Evolutionary conservation across 176 grass and related monocot genomes (phyloP).

Genomic region (Paspalum notatum): DNA sequence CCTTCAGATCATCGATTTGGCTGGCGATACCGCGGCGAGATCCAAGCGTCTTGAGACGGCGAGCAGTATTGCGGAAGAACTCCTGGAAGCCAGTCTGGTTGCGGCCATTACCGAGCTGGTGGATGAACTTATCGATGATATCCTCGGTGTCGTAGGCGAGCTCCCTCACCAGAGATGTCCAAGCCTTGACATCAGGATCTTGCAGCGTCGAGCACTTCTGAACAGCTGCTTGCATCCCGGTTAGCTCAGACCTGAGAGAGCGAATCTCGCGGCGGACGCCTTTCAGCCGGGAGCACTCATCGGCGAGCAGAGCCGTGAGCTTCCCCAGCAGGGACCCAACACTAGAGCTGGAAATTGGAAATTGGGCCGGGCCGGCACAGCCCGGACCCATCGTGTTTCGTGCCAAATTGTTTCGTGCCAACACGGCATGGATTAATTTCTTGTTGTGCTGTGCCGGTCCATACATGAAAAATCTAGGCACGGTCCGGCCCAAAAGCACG

Average conservation of each 20-base stretch:
- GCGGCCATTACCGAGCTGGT: neutral
- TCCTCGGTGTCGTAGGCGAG: constrained; percentile 5
- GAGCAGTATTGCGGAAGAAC: neutral
- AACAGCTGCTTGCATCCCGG: neutral
- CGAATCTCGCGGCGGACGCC: neutral
- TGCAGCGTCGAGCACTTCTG: neutral
- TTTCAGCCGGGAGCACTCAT: neutral
- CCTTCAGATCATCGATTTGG: constrained; percentile 2
- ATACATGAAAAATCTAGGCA: too few species aligned
- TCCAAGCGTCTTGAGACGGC: neutral
- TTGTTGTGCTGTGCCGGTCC: too few species aligned
- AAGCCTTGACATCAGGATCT: neutral
- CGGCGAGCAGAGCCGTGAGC: neutral
- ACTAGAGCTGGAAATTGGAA: too few species aligned
- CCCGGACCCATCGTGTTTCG: too few species aligned
- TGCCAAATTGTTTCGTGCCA: too few species aligned
- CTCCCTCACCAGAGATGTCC: constrained; percentile 29
- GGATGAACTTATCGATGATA: constrained; percentile 13
- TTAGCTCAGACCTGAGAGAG: neutral
- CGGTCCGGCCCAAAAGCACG: too few species aligned
- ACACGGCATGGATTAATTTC: too few species aligned
- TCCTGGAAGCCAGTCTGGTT: neutral
- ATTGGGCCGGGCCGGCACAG: too few species aligned
- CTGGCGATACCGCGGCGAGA: neutral
- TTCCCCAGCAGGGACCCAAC: constrained; percentile 14